These are phyloP conservation scores for Yarrowia yakushimensis DNA, from an alignment of 805 yeast genomes.

Conservation along the genomic window DNA sequence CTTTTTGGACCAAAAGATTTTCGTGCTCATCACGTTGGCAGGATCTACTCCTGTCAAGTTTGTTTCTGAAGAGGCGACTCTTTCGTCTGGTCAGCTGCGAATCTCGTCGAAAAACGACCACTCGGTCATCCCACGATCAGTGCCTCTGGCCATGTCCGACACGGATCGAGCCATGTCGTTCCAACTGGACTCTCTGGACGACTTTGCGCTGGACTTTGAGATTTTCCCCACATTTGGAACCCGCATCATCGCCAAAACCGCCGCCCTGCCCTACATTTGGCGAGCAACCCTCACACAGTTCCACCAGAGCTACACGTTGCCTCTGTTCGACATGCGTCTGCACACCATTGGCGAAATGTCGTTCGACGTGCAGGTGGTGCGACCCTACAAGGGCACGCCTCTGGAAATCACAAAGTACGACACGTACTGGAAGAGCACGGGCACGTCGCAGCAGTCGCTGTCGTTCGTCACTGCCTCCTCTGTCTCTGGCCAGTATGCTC, in stretches of 20 bases:
- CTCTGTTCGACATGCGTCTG: slow-evolving; percentile 76
- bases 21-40: slow-evolving; percentile 62
- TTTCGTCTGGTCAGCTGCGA: slow-evolving; percentile 60
- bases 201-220: slow-evolving; percentile 78
- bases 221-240: slow-evolving; percentile 94
- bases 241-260: slow-evolving; percentile 80
- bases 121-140: slow-evolving; percentile 84
- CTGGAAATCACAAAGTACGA: slow-evolving; percentile 89
- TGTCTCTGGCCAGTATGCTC: slow-evolving; percentile 71
- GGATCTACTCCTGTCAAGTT: slow-evolving; percentile 44
- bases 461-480: slow-evolving; percentile 91
- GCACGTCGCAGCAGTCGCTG: slow-evolving; percentile 43
- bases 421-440: slow-evolving; percentile 94
- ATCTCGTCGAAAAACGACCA: slow-evolving; percentile 64
- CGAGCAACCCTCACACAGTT: slow-evolving; percentile 27
- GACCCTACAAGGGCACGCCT: slow-evolving; percentile 81
- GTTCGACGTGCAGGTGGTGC: slow-evolving; percentile 75
- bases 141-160: slow-evolving; percentile 72
- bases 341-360: slow-evolving; percentile 76
- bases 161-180: slow-evolving; percentile 68
- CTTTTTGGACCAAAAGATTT: slow-evolving; percentile 83
- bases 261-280: slow-evolving; percentile 62
- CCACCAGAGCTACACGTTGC: slow-evolving; percentile 47
- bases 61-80: slow-evolving; percentile 40
- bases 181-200: slow-evolving; percentile 74